phyloP scores from a whole-genome alignment of 495 filamentous ascomycete species.

The Podospora didyma region DNA sequence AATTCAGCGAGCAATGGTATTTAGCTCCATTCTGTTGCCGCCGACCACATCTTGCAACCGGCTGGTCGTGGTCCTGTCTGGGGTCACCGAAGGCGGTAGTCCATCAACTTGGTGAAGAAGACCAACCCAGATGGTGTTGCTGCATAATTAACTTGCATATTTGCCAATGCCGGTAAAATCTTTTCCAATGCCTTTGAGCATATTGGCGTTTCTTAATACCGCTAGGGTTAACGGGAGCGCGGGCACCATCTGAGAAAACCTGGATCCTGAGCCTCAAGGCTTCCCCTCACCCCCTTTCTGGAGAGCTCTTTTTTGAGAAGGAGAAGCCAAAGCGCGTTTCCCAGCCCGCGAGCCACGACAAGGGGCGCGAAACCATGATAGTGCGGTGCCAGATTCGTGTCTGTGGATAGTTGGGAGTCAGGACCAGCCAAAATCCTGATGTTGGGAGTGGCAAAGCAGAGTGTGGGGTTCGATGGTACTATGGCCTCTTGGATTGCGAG shows the following conservation, averaged over 20 bases:
- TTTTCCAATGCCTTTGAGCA: conserved; percentile 27
- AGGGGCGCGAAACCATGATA: conserved; percentile 16
- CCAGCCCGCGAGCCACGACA: conserved; percentile 11
- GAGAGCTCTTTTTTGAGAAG: conserved; percentile 1
- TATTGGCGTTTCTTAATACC: conserved; percentile 23
- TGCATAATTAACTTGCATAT: conserved; percentile 35
- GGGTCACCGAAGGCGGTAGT: conserved; percentile 5
- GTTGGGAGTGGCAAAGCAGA: neutral
- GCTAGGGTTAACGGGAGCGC: conserved; percentile 22
- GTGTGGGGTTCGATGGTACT: neutral
- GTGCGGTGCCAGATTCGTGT: neutral
- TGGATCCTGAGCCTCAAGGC: conserved; percentile 15
- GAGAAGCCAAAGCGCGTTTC: conserved; percentile 13
- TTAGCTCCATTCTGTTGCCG: neutral
- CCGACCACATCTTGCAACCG: neutral
- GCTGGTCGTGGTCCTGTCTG: neutral
- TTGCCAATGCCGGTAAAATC: conserved; percentile 39
- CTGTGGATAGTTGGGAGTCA: neutral
- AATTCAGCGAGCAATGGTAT: too few species aligned
- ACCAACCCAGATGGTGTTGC: conserved; percentile 12
- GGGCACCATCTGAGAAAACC: conserved; percentile 21
- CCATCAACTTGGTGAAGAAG: conserved; percentile 7
- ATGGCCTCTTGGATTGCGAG: neutral
- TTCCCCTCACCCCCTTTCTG: conserved; percentile 17
- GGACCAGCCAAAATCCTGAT: too few species aligned